Evolutionary conservation across 2,329 filamentous ascomycete species (phyloP).

Genomic region (Venturia asperata): DNA sequence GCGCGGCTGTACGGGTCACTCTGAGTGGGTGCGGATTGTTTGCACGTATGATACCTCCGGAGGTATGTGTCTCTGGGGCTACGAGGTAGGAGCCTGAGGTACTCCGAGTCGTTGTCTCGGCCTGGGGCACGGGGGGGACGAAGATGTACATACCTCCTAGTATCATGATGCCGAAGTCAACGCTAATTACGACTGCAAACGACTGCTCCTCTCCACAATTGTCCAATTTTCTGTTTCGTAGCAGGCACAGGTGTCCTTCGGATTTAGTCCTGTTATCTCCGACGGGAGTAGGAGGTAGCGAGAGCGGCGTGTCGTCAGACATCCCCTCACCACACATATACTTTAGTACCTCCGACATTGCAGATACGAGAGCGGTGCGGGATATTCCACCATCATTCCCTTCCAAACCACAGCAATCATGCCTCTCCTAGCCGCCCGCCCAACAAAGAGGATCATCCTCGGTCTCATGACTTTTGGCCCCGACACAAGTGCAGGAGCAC

Average conservation of each 20-base stretch:
- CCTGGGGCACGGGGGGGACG: not conserved
- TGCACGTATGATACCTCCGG: no score
- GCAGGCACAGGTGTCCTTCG: not conserved
- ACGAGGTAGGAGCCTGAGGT: no score
- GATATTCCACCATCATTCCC: not conserved
- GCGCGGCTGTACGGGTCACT: not conserved
- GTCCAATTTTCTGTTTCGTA: not conserved
- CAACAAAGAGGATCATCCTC: slow-evolving; percentile 61
- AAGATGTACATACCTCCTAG: not conserved
- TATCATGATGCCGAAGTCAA: no score
- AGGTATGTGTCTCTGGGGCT: not conserved
- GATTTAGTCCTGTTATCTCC: slow-evolving; percentile 8
- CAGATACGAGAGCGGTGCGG: not conserved
- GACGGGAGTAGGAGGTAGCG: no score
- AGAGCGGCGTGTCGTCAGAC: not conserved
- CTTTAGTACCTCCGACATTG: not conserved
- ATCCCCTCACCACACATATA: not conserved
- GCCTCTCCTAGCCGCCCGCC: slow-evolving; percentile 32
- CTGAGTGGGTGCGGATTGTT: not conserved
- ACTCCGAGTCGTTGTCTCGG: not conserved
- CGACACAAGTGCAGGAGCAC: slow-evolving; percentile 54
- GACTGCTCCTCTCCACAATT: not conserved
- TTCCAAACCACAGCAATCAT: slow-evolving; percentile 22
- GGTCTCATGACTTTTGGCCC: slow-evolving; percentile 74
- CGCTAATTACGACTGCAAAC: not conserved